Evolutionary conservation across 352 stramenopile genomes (phyloP).

Genomic region (Phytophthora quininea): DNA sequence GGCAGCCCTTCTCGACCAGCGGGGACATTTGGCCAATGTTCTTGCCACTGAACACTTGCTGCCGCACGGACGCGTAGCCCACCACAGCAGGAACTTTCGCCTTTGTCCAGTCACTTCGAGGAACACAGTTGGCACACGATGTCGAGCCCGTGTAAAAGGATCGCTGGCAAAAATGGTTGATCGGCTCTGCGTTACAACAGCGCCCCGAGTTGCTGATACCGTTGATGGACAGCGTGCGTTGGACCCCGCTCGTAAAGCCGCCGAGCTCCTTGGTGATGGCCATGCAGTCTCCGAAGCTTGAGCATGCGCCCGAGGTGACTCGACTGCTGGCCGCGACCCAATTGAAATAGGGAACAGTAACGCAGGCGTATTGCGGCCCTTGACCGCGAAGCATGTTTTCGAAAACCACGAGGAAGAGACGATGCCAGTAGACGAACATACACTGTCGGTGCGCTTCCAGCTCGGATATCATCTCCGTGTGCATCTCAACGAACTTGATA

Average conservation of each 20-base stretch:
- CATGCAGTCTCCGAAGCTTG: constrained; percentile 54
- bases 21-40: constrained; percentile 70
- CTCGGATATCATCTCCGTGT: constrained; percentile 67
- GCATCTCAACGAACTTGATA: constrained; percentile 71
- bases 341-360: constrained; percentile 86
- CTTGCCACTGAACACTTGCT: constrained; percentile 49
- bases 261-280: constrained; percentile 48
- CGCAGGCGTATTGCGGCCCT: constrained; percentile 55
- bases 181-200: constrained; percentile 41
- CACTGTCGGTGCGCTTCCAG: constrained; percentile 63
- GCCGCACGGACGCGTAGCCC: constrained; percentile 52
- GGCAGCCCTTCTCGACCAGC: constrained; percentile 49
- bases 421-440: constrained; percentile 89
- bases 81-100: constrained; percentile 37
- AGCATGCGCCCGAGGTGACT: constrained; percentile 47
- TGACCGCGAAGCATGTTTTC: constrained; percentile 86
- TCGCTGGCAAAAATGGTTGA: constrained; percentile 68
- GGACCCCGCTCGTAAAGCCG: constrained; percentile 29
- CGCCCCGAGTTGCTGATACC: constrained; percentile 43
- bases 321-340: constrained; percentile 61
- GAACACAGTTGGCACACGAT: constrained; percentile 51
- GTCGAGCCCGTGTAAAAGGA: constrained; percentile 14
- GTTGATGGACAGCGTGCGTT: constrained; percentile 55
- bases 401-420: constrained; percentile 63
- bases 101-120: constrained; percentile 48